phyloP scores from a whole-genome alignment of 2,329 filamentous ascomycete species.

The Sclerotinia trifoliorum region DNA sequence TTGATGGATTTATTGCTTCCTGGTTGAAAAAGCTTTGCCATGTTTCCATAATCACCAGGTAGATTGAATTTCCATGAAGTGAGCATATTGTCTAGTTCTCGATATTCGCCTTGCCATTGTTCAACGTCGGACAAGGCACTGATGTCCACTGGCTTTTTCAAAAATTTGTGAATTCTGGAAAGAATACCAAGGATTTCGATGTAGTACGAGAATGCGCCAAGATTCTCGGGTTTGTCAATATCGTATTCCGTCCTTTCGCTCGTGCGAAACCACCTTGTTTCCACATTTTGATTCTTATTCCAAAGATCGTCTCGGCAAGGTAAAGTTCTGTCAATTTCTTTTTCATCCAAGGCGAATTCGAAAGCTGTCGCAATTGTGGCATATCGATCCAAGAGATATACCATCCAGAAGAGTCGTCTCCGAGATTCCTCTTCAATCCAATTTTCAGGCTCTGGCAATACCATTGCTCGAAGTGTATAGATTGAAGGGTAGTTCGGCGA shows the following conservation, averaged over 20 bases:
- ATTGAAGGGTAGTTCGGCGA: constrained; percentile 81
- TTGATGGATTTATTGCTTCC: constrained; percentile 68
- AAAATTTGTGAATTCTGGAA: constrained; percentile 81
- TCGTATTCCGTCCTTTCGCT: constrained; percentile 57
- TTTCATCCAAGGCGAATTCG: constrained; percentile 85
- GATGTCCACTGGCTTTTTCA: constrained; percentile 88
- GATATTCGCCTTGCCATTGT: constrained; percentile 84
- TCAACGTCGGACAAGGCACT: constrained; percentile 81
- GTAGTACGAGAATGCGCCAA: constrained; percentile 87
- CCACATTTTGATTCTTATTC: constrained; percentile 77
- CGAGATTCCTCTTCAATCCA: constrained; percentile 90
- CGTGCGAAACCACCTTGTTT: constrained; percentile 76
- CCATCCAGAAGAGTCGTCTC: constrained; percentile 87
- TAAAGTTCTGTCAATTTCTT: constrained; percentile 81
- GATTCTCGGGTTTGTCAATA: constrained; percentile 70
- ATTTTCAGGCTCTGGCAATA: constrained; percentile 76
- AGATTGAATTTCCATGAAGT: constrained; percentile 81
- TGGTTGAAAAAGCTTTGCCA: constrained; percentile 72
- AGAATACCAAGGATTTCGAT: constrained; percentile 86
- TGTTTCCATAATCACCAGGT: constrained; percentile 80
- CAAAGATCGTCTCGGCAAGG: constrained; percentile 88
- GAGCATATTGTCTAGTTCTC: constrained; percentile 76
- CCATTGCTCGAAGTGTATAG: constrained; percentile 82
- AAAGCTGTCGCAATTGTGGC: constrained; percentile 89
- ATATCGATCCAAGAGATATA: constrained; percentile 86